These are phyloP conservation scores for Carex littledalei DNA, from an alignment of 176 grass and related monocot genomes.

Conservation along the genomic window DNA sequence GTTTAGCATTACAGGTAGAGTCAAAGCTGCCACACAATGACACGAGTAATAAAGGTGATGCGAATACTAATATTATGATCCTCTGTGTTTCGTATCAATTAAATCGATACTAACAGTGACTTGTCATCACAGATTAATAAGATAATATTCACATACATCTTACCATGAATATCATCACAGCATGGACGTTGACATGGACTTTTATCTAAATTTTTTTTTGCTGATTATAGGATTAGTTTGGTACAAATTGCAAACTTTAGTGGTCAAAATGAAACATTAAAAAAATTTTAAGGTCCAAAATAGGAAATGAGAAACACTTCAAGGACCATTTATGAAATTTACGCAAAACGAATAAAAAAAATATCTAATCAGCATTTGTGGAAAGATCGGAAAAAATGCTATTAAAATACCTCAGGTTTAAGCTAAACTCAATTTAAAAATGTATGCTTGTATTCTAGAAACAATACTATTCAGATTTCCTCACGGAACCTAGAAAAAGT, in stretches of 20 bases:
- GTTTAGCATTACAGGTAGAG: not conserved
- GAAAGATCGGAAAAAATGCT: not conserved
- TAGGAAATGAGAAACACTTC: not conserved
- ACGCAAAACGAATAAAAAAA: not conserved
- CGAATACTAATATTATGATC: not conserved
- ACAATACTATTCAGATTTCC: not conserved
- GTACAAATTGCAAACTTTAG: not conserved
- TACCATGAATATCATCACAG: not conserved
- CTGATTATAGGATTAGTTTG: not conserved
- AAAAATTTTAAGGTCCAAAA: not conserved
- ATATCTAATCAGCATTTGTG: not conserved
- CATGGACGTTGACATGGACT: not conserved
- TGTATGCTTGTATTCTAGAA: not conserved
- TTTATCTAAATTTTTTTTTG: not conserved
- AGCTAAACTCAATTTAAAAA: not conserved
- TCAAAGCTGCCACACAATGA: not conserved
- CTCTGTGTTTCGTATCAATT: not conserved
- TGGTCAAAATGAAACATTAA: not conserved
- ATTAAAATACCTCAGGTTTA: not conserved
- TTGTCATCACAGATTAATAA: not conserved
- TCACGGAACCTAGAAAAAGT: not conserved
- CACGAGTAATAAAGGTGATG: not conserved
- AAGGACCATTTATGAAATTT: not conserved
- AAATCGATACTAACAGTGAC: not conserved
- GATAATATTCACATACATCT: not conserved